These are phyloP conservation scores for grape (Vitis vinifera) DNA, from an alignment of 164 flowering plant genomes.

Conservation along the genomic window ASM3070453v1 NC_081822.1:1461001-1461500, in stretches of 20 bases:
- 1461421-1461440: no score
- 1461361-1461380: conserved; percentile 6
- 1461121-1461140: not conserved
- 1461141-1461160: no score
- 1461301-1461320: conserved; percentile 72
- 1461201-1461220: not conserved
- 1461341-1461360: conserved; percentile 15
- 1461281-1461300: conserved; percentile 49
- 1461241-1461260: not conserved
- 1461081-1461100: not conserved
- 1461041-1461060: conserved; percentile 29
- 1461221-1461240: not conserved
- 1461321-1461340: conserved; percentile 54
- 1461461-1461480: not conserved
- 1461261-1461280: not conserved
- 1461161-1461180: no score
- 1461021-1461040: conserved; percentile 98
- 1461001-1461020: conserved; percentile 90
- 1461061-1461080: not conserved
- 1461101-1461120: not conserved
- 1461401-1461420: not conserved
- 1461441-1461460: not conserved
- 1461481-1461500: no score
- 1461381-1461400: not conserved
- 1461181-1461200: no score